Percentiles rank a stretch among this genome's conserved stretches.
These are phyloP conservation scores for Laetiporus sulphureus DNA, from an alignment of 1,284 basidiomycete species.

Conservation along the genomic window DNA sequence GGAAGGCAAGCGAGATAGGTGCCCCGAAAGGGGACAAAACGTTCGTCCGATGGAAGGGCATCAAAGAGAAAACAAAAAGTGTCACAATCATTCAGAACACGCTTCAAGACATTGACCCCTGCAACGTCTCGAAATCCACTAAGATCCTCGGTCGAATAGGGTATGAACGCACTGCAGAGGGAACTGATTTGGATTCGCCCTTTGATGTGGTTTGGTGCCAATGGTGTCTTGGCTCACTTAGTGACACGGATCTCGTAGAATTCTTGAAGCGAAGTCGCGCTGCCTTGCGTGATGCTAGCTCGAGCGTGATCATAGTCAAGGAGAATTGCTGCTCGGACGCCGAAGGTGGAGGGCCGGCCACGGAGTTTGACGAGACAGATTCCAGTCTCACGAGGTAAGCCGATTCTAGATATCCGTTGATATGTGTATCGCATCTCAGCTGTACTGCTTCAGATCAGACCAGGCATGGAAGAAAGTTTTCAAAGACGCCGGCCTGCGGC, in stretches of 20 bases:
- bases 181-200: constrained; percentile 35
- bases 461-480: constrained; percentile 77
- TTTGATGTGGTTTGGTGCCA: constrained; percentile 91
- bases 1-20: constrained; percentile 30
- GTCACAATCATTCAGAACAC: constrained; percentile 78
- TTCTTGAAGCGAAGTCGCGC: constrained; percentile 64
- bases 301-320: constrained; percentile 77
- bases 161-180: constrained; percentile 31
- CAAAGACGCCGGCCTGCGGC: constrained; percentile 53
- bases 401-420: background rate
- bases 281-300: constrained; percentile 43
- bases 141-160: constrained; percentile 54
- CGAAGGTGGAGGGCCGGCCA: constrained; percentile 43
- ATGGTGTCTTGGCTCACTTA: constrained; percentile 91
- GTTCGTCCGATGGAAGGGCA: constrained; percentile 56
- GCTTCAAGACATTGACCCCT: constrained; percentile 73
- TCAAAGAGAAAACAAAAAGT: constrained; percentile 58
- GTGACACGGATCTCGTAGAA: constrained; percentile 66
- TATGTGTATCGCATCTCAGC: too few species aligned
- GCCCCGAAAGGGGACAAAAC: constrained; percentile 8
- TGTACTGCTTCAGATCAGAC: constrained; percentile 63
- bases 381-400: constrained; percentile 78
- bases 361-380: constrained; percentile 81
- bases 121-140: constrained; percentile 35
- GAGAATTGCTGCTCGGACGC: constrained; percentile 79